Evolutionary conservation across 192 early-diverging fungal genomes (phyloP).

Genomic region (Podila verticillata): DNA sequence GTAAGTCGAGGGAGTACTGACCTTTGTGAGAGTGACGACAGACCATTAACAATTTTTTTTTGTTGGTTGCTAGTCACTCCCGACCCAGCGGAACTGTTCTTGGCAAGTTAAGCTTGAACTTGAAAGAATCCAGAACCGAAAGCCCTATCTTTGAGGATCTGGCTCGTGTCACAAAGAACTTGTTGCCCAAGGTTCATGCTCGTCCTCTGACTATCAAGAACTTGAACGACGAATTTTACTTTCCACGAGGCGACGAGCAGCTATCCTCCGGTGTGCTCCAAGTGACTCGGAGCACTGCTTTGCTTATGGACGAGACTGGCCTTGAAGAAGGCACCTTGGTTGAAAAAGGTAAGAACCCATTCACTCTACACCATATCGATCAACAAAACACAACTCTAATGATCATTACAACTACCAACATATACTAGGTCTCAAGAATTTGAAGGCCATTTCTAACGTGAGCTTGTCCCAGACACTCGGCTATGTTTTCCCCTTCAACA

Average conservation of each 20-base stretch:
- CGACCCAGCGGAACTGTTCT: constrained; percentile 61
- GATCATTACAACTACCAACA: too few species aligned
- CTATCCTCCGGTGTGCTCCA: constrained; percentile 73
- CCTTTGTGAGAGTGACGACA: not conserved
- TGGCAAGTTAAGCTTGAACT: constrained; percentile 76
- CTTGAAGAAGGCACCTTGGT: constrained; percentile 74
- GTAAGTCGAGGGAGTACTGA: constrained; percentile 39
- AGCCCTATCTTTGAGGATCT: constrained; percentile 11
- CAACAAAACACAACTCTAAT: too few species aligned
- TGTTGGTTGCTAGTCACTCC: constrained; percentile 39
- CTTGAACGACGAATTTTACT: constrained; percentile 67
- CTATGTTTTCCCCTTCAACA: constrained; percentile 77
- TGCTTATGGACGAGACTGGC: constrained; percentile 78
- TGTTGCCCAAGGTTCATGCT: constrained; percentile 66
- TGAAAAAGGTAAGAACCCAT: constrained; percentile 60
- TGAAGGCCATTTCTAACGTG: constrained; percentile 70
- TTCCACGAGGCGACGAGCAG: constrained; percentile 67
- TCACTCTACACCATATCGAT: not conserved
- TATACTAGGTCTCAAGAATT: constrained; percentile 68
- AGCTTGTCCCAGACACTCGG: constrained; percentile 69
- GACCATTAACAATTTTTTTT: not conserved
- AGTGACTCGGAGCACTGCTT: constrained; percentile 62
- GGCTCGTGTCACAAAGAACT: constrained; percentile 6
- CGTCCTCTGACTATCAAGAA: constrained; percentile 69
- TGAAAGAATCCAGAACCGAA: constrained; percentile 55